These are phyloP conservation scores for Pestalotiopsis sp. DNA, from an alignment of 2,329 filamentous ascomycete species.

Conservation along the genomic window DNA sequence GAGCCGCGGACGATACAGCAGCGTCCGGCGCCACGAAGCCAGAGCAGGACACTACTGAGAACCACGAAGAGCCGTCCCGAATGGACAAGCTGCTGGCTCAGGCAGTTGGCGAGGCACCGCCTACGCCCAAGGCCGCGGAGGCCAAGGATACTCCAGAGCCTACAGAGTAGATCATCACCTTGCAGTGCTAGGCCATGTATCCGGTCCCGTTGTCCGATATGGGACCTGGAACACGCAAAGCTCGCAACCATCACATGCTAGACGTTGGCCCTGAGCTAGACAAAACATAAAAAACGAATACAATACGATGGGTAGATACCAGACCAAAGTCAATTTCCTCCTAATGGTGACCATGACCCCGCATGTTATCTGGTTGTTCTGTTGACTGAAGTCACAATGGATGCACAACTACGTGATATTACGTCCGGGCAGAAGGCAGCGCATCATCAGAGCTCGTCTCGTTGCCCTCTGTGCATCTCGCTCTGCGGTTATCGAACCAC, in stretches of 20 bases:
- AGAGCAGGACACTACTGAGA: background rate
- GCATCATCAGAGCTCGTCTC: background rate
- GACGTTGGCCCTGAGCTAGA: background rate
- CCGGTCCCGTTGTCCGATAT: background rate
- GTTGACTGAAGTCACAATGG: background rate
- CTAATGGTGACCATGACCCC: background rate
- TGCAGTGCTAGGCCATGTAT: background rate
- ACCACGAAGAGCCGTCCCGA: background rate
- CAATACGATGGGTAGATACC: background rate
- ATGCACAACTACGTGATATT: background rate
- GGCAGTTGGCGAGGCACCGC: conserved; percentile 7
- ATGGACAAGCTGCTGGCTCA: conserved; percentile 11
- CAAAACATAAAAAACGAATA: background rate
- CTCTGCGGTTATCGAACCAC: background rate
- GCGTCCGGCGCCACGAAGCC: background rate
- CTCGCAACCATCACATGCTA: background rate
- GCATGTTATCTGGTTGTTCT: background rate
- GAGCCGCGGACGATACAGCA: background rate
- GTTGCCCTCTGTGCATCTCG: background rate
- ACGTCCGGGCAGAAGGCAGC: background rate
- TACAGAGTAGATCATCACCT: background rate
- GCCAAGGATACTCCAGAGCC: background rate
- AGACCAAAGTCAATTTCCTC: background rate
- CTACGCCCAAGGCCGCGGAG: background rate
- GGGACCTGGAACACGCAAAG: background rate